Evolutionary conservation across 495 filamentous ascomycete genomes (phyloP).

Genomic region (Hapsidospora chrysogenum): DNA sequence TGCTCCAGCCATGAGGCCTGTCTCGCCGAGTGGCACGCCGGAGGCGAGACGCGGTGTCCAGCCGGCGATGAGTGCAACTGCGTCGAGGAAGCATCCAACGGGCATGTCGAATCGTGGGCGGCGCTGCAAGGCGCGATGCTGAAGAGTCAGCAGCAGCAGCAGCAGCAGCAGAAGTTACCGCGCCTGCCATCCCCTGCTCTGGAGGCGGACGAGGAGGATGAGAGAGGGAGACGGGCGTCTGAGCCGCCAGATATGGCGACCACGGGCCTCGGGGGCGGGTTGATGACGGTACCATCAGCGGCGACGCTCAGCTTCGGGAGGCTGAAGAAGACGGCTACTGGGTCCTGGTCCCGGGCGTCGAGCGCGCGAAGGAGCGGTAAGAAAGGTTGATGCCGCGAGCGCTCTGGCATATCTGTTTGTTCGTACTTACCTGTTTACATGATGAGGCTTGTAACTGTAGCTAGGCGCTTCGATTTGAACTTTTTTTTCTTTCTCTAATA

Average conservation of each 20-base stretch:
- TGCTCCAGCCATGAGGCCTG: conserved; percentile 39
- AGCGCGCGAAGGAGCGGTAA: conserved; percentile 1
- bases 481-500: too few relatives aligned
- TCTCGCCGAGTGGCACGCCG: conserved; percentile 32
- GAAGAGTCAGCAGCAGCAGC: neutral
- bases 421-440: too few relatives aligned
- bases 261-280: too few relatives aligned
- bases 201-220: neutral
- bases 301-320: neutral
- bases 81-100: conserved; percentile 20
- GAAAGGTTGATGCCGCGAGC: too few relatives aligned
- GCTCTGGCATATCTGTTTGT: too few relatives aligned
- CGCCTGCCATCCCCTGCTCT: neutral
- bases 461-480: too few relatives aligned
- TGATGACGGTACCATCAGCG: too few relatives aligned
- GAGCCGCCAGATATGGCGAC: neutral
- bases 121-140: conserved; percentile 17
- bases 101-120: conserved; percentile 24
- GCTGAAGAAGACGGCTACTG: neutral
- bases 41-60: conserved; percentile 26
- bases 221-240: neutral
- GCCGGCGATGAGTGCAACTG: conserved; percentile 32
- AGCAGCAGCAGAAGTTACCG: neutral
- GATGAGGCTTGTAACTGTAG: too few relatives aligned
- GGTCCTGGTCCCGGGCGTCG: neutral